Evolutionary conservation across 371 early-diverging fungal species (phyloP).

Genomic region (Apophysomyces sp.): DNA sequence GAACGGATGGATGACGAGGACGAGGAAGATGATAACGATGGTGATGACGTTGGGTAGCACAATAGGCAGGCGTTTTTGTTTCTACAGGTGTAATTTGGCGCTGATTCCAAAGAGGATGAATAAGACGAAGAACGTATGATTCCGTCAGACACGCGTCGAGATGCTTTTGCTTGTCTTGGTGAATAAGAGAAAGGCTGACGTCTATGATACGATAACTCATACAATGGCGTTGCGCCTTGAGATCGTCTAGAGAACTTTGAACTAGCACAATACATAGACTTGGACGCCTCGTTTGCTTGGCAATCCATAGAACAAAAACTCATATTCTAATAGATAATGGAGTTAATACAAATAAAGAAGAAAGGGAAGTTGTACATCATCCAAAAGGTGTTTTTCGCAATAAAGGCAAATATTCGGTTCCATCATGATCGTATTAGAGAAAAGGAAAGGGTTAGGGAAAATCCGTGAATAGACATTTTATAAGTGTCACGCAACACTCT

Average conservation of each 20-base stretch:
- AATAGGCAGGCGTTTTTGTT: background rate
- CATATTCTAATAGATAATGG: constrained; percentile 12
- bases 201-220: constrained; percentile 14
- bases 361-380: constrained; percentile 14
- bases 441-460: background rate
- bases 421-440: constrained; percentile 13
- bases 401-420: constrained; percentile 26
- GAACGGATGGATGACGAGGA: background rate
- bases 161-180: background rate
- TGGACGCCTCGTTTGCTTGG: constrained; percentile 25
- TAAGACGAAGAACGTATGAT: background rate
- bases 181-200: constrained; percentile 12
- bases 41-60: background rate
- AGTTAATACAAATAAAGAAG: background rate
- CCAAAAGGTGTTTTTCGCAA: constrained; percentile 21
- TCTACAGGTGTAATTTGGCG: background rate
- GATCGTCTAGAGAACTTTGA: background rate
- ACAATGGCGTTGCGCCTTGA: constrained; percentile 3
- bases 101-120: no score
- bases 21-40: background rate
- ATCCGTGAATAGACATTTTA: background rate
- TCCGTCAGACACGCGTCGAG: background rate
- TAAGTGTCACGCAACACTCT: background rate
- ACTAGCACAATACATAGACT: constrained; percentile 10
- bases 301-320: constrained; percentile 20